Percentiles rank a stretch among this genome's conserved stretches.
These are phyloP conservation scores for Microcyclospora pomicola DNA, from an alignment of 2,329 filamentous ascomycete species.

Conservation along the genomic window DNA sequence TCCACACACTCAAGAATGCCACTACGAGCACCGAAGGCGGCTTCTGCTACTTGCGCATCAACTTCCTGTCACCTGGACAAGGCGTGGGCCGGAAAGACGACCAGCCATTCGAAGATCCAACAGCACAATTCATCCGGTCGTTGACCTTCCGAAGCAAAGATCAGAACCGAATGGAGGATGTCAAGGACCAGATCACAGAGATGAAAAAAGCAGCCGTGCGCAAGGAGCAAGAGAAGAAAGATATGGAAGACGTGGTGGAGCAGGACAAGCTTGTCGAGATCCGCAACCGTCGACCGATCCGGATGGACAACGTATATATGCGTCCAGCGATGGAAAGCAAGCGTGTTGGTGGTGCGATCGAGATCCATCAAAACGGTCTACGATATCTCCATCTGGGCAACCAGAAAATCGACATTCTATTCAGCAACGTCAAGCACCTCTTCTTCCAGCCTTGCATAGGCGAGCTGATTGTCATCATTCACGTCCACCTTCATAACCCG, in stretches of 20 bases:
- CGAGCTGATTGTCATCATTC: slow-evolving; percentile 94
- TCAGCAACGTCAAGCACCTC: slow-evolving; percentile 95
- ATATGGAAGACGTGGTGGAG: slow-evolving; percentile 97
- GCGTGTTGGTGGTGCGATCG: slow-evolving; percentile 85
- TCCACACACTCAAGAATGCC: slow-evolving; percentile 95
- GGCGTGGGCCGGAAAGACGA: slow-evolving; percentile 96
- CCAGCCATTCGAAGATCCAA: slow-evolving; percentile 91
- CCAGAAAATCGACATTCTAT: slow-evolving; percentile 84
- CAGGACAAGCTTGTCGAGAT: slow-evolving; percentile 96
- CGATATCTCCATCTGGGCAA: slow-evolving; percentile 72
- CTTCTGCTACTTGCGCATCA: slow-evolving; percentile 87
- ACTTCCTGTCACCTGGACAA: slow-evolving; percentile 92
- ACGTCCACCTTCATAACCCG: slow-evolving; percentile 93
- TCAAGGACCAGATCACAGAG: slow-evolving; percentile 85
- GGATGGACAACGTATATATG: slow-evolving; percentile 89
- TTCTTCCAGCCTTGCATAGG: slow-evolving; percentile 98
- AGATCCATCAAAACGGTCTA: slow-evolving; percentile 98
- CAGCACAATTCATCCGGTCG: slow-evolving; percentile 89
- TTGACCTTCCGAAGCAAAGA: slow-evolving; percentile 89
- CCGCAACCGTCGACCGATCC: slow-evolving; percentile 78
- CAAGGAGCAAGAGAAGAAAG: slow-evolving; percentile 96
- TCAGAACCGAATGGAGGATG: slow-evolving; percentile 75
- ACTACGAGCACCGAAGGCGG: slow-evolving; percentile 95
- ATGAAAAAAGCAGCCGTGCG: slow-evolving; percentile 87
- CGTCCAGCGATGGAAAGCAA: slow-evolving; percentile 93